Evolutionary conservation across 2,329 filamentous ascomycete species (phyloP).

Genomic region (Colletotrichum plurivorum): DNA sequence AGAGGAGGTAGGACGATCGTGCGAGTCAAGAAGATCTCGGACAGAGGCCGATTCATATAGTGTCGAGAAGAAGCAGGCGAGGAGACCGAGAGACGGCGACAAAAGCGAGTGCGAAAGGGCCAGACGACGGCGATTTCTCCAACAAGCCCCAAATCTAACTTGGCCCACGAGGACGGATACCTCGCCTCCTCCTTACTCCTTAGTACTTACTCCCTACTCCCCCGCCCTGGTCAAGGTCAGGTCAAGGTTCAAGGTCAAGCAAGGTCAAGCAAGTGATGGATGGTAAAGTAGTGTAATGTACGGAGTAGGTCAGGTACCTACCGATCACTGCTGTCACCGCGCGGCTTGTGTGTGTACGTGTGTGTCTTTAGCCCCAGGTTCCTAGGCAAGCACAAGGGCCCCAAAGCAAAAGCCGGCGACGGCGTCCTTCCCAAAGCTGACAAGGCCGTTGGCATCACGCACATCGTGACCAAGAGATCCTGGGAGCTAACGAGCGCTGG

Average conservation of each 20-base stretch:
- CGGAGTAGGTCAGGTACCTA: slow-evolving; percentile 4
- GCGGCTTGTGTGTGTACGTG: no score
- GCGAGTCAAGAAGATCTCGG: slow-evolving; percentile 25
- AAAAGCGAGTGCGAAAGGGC: slow-evolving; percentile 4
- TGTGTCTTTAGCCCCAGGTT: no score
- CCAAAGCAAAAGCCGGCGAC: slow-evolving; percentile 31
- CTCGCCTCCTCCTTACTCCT: neutral
- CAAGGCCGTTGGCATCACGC: slow-evolving; percentile 36
- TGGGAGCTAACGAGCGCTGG: slow-evolving; percentile 32
- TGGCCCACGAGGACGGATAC: neutral
- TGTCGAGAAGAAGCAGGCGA: slow-evolving; percentile 1
- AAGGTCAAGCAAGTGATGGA: slow-evolving; percentile 7
- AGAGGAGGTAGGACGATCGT: neutral
- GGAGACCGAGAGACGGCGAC: slow-evolving; percentile 11
- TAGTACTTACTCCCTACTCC: neutral
- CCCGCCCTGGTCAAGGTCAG: slow-evolving; percentile 14
- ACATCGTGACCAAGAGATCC: slow-evolving; percentile 39
- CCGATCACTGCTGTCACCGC: slow-evolving; percentile 1
- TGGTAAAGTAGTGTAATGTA: neutral
- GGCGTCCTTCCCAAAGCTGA: slow-evolving; percentile 41
- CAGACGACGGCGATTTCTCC: slow-evolving; percentile 32
- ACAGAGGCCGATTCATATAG: slow-evolving; percentile 13
- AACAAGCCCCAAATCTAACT: slow-evolving; percentile 24
- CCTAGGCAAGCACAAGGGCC: neutral
- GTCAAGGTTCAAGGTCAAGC: slow-evolving; percentile 10